A percentile compares a stretch with the other conserved stretches of the same genome.
Conservation (phyloP, 2,329 filamentous ascomycete genomes). For the Drechslerella dactyloides region DNA sequence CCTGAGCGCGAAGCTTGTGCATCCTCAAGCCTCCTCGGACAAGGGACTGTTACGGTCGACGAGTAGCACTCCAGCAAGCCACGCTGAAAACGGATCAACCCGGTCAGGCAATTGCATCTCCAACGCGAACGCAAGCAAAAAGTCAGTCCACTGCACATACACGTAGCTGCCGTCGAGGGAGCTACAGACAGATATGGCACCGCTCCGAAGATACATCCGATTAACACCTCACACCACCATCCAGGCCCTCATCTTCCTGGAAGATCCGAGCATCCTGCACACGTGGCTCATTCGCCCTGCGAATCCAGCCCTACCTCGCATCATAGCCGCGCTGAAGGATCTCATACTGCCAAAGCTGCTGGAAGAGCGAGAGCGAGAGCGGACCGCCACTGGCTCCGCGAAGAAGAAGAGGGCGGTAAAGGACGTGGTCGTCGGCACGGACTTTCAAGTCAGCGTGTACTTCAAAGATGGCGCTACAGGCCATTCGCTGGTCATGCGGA, state of each 20-base stretch:
- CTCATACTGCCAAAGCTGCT: slow-evolving; percentile 87
- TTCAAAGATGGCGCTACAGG: slow-evolving; percentile 83
- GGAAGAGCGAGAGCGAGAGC: slow-evolving; percentile 76
- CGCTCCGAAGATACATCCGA: slow-evolving; percentile 84
- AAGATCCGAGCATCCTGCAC: slow-evolving; percentile 81
- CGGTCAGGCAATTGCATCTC: background rate
- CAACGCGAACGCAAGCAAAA: background rate
- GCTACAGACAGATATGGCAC: slow-evolving; percentile 70
- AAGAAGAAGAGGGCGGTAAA: slow-evolving; percentile 83
- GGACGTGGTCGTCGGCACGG: slow-evolving; percentile 83
- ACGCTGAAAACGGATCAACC: background rate
- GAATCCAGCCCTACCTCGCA: slow-evolving; percentile 76
- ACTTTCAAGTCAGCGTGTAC: slow-evolving; percentile 95
- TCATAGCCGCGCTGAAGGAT: slow-evolving; percentile 84
- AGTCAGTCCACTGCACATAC: background rate
- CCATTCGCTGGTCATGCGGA: slow-evolving; percentile 84
- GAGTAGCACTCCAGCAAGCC: background rate
- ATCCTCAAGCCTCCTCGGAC: slow-evolving; percentile 9
- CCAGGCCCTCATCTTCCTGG: slow-evolving; percentile 91
- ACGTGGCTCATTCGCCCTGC: slow-evolving; percentile 83
- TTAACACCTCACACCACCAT: slow-evolving; percentile 66
- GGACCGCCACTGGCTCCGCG: slow-evolving; percentile 64
- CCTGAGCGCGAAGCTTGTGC: slow-evolving; percentile 43
- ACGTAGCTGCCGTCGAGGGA: background rate
- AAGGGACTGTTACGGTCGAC: background rate